Evolutionary conservation across 169 alveolate species (phyloP), one percentile per base, ranked within the genome.

Genomic region (Plasmodium chabaudi): DNA sequence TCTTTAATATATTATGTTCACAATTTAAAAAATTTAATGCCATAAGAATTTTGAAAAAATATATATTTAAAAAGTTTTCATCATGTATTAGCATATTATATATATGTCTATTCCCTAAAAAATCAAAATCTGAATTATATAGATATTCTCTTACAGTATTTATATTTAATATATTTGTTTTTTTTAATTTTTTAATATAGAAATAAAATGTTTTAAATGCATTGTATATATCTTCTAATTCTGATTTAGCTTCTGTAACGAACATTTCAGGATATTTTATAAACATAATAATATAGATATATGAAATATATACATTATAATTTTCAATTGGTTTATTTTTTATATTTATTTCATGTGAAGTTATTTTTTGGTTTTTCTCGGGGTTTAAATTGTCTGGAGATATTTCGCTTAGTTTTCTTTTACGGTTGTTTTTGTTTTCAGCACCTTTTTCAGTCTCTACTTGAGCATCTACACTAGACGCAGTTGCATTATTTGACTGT

Each of bases 181-280:
- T 75, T 49, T 75, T 65, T 7, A 75, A 13, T 6, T 51, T 75
- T 47, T 75, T 75, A 1, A 63, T 21, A 75, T 63, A 57, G 7
- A 65, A 44, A 49, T 47, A 17, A 67, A 75, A 51, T 17, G 47
- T 23, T 67, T 75, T 60, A 46, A 75, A 75, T 9, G 88, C 44
- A 15, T 75, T 55, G 46, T 75, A 64, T 15, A 69, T 75, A 42
- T 64, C 88, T 49, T 75, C 88, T 56, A 75, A 44, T 3, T 34
- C 57, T 9, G 59, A 34, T 12, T 17, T 63, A 5, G 47, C 46
- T 7, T 61, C 56, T 0, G n/a, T 10, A 13, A 57, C 27, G 46
- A 67, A 63, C 71, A 75, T 75, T 75, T 75, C 88, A 1, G 88
- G 88, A 44, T 4, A 75, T 27, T 57, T 64, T 67, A 75, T 42